Percentiles rank a stretch among this genome's conserved stretches.
These are phyloP conservation scores for Erodium moschatum DNA, from an alignment of 441 rosid species.

Conservation along the genomic window DNA sequence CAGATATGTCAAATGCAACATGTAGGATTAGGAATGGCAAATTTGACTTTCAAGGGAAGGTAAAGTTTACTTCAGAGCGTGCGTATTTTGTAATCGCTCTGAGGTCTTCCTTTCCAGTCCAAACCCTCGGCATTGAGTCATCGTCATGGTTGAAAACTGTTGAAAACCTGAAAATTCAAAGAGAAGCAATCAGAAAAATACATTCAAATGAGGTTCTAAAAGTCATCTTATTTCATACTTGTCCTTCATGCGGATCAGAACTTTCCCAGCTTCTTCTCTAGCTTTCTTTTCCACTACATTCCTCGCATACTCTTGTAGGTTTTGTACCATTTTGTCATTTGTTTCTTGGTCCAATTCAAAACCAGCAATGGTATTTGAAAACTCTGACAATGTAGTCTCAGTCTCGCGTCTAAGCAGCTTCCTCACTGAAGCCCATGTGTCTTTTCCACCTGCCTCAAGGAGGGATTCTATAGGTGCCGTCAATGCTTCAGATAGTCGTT, in stretches of 20 bases:
- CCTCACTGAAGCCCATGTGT: conserved; percentile 61
- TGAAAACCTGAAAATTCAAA: conserved; percentile 48
- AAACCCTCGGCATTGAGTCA: conserved; percentile 65
- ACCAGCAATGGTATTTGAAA: conserved; percentile 39
- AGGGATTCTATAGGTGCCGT: conserved; percentile 50
- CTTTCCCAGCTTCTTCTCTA: conserved; percentile 63
- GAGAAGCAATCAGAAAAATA: conserved; percentile 5
- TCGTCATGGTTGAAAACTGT: conserved; percentile 61
- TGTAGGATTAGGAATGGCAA: not conserved
- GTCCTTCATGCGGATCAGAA: conserved; percentile 70
- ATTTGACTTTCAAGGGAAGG: conserved; percentile 9
- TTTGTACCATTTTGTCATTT: conserved; percentile 36
- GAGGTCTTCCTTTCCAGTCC: conserved; percentile 83
- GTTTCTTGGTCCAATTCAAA: conserved; percentile 52
- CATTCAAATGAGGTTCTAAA: conserved; percentile 1
- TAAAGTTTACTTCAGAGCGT: conserved; percentile 45
- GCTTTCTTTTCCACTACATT: conserved; percentile 63
- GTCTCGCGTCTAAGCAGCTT: conserved; percentile 58
- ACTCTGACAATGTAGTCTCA: conserved; percentile 37
- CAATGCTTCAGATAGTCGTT: conserved; percentile 38
- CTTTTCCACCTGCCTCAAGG: conserved; percentile 49
- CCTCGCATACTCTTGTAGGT: conserved; percentile 45
- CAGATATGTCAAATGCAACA: conserved; percentile 11
- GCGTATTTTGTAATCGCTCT: conserved; percentile 61
- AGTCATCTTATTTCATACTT: conserved; percentile 28